Evolutionary conservation across 2,329 filamentous ascomycete species (phyloP).

Genomic region (Colletotrichum sp.): DNA sequence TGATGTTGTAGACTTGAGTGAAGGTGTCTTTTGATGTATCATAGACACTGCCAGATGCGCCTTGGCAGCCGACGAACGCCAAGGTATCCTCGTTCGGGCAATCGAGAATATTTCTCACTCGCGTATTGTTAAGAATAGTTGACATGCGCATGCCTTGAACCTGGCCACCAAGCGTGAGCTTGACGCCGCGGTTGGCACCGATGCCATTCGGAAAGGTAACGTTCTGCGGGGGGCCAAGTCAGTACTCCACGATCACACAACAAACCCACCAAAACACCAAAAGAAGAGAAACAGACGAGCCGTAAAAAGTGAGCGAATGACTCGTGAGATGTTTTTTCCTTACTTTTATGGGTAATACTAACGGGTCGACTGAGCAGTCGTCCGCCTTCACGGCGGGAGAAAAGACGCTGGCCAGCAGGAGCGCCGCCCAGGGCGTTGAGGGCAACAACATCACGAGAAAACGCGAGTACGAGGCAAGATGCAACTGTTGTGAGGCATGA

Average conservation of each 20-base stretch:
- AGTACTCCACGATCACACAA: background rate
- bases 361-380: conserved; percentile 11
- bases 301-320: background rate
- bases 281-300: background rate
- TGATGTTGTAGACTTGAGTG: conserved; percentile 5
- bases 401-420: conserved; percentile 20
- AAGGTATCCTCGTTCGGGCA: conserved; percentile 1
- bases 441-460: conserved; percentile 16
- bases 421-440: conserved; percentile 9
- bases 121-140: conserved; percentile 17
- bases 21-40: conserved; percentile 9
- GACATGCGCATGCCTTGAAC: conserved; percentile 20
- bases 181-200: conserved; percentile 18
- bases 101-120: conserved; percentile 17
- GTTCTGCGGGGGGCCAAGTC: conserved; percentile 8
- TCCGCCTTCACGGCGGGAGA: background rate
- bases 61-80: conserved; percentile 17
- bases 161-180: conserved; percentile 19
- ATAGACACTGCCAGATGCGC: conserved; percentile 17
- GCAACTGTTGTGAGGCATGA: conserved; percentile 11
- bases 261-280: background rate
- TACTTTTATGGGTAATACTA: conserved; percentile 20
- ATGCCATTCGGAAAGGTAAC: conserved; percentile 21
- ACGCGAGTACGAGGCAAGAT: background rate
- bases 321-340: background rate